Evolutionary conservation across 2,329 filamentous ascomycete genomes (phyloP), one percentile per base, ranked within the genome.

Genomic region (Fusarium sp.): DNA sequence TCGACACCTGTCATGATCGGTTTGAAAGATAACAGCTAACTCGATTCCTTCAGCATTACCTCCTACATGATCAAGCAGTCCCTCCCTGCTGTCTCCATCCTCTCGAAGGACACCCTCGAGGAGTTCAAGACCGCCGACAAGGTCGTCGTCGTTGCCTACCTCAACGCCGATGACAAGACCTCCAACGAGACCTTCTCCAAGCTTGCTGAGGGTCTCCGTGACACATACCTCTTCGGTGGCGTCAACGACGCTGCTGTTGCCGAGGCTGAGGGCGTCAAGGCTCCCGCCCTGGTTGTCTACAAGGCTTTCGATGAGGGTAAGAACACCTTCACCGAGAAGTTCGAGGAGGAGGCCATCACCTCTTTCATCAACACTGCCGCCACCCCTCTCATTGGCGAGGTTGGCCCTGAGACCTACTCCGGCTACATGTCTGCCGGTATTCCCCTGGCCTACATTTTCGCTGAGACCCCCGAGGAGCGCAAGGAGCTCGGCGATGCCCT

Each of bases 71-170:
- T 94, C 81, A 99, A 98, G 89, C 96, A 98, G 85, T 93, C 93
- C 26, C 89, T 99, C 65, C 96, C 96, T 55, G 92, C 96, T 71
- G 95, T 99, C 71, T 98, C 96, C 7, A 78, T 88, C 70, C 87
- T 99, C 63, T 91, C 88, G 75, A 90, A 92, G 81, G 93, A 95
- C 72, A 94, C 91, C 63, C 85, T 98, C 57, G 93, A 95, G 79
- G 95, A 97, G 76, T 97, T 99, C 91, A 98, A 98, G 91, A 95
- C 91, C 64, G 90, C 95, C 79, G 96, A 99, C 85, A 97, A 98
- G 87, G 94, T 98, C 69, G 95, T 98, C 64, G 82, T 98, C 58
- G 90, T 99, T 69, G 95, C 91, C 74, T 99, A 95, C 88, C 88
- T 98, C 77, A 90, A 90, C 72, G 85, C 89, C 66, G 87, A 92